A percentile compares a stretch with the other conserved stretches of the same genome.
Evolutionary conservation across 1,284 basidiomycete species (phyloP).

Genomic region (Ustilago lituana): DNA sequence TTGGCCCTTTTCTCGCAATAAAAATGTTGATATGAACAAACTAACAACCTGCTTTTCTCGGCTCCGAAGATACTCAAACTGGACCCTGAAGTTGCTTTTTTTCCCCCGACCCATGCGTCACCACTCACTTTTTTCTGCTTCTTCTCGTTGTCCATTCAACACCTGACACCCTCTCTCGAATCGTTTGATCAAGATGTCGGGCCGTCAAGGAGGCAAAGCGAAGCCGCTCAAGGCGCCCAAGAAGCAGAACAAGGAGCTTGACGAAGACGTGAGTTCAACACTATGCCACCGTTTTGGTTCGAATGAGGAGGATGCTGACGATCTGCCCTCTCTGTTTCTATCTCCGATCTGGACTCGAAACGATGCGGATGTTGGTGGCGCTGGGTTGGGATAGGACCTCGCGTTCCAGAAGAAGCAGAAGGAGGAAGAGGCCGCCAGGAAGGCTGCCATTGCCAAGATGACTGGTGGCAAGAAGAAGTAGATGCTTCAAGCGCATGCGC

Average conservation of each 20-base stretch:
- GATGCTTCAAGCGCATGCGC: too few relatives aligned
- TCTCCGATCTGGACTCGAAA: too few relatives aligned
- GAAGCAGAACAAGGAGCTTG: slow-evolving; percentile 59
- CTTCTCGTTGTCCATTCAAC: slow-evolving; percentile 1
- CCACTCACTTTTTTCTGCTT: background rate
- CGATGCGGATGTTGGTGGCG: too few relatives aligned
- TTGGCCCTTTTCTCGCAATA: too few relatives aligned
- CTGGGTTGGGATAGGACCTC: slow-evolving; percentile 40
- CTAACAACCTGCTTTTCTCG: too few relatives aligned
- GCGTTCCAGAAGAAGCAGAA: slow-evolving; percentile 61
- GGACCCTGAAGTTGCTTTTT: slow-evolving; percentile 25
- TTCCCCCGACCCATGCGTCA: too few relatives aligned
- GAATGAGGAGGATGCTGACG: background rate
- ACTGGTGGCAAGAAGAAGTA: slow-evolving; percentile 55
- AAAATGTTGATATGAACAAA: too few relatives aligned
- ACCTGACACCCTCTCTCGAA: too few relatives aligned
- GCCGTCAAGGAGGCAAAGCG: slow-evolving; percentile 62
- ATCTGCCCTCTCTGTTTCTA: background rate
- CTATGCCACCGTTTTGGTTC: too few relatives aligned
- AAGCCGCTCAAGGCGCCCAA: slow-evolving; percentile 63
- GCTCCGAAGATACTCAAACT: slow-evolving; percentile 13
- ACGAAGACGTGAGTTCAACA: slow-evolving; percentile 55
- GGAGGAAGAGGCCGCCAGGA: slow-evolving; percentile 60
- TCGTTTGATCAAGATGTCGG: slow-evolving; percentile 45
- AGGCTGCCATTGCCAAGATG: slow-evolving; percentile 58